Conservation (phyloP, 805 yeast genomes). For the Teunomyces kruisii region DNA sequence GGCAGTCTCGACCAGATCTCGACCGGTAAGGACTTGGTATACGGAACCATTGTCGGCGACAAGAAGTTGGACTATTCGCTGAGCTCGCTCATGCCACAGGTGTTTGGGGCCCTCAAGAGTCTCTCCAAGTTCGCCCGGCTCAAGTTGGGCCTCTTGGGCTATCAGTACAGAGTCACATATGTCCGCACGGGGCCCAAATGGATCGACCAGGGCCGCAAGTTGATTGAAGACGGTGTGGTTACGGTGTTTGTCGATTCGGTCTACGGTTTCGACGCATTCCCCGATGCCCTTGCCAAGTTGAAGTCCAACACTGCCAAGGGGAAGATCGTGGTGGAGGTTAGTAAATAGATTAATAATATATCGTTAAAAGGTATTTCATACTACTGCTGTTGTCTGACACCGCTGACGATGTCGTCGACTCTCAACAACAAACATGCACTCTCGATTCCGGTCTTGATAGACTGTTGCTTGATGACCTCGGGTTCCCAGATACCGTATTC, state of each 20-base stretch:
- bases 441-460: constrained; percentile 96
- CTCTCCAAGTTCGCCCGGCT: constrained; percentile 9
- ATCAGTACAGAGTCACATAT: constrained; percentile 27
- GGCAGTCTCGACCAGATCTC: constrained; percentile 36
- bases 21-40: constrained; percentile 36
- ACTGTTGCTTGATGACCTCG: constrained; percentile 94
- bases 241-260: constrained; percentile 54
- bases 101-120: background rate
- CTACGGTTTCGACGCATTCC: constrained; percentile 46
- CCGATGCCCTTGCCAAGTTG: constrained; percentile 51
- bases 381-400: constrained; percentile 61
- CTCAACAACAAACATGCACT: constrained; percentile 92
- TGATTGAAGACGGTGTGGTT: constrained; percentile 46
- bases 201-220: constrained; percentile 27
- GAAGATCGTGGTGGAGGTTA: constrained; percentile 52
- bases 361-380: background rate
- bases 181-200: constrained; percentile 5
- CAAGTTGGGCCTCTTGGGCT: constrained; percentile 19
- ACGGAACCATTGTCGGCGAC: constrained; percentile 61
- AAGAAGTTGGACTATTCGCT: constrained; percentile 33
- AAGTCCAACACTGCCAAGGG: constrained; percentile 57
- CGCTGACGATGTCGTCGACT: constrained; percentile 97
- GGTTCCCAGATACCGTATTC: constrained; percentile 99
- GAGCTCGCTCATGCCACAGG: background rate
- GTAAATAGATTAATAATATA: background rate